Conservation (phyloP, 192 early-diverging fungal genomes). For the Gigaspora rosea region DNA sequence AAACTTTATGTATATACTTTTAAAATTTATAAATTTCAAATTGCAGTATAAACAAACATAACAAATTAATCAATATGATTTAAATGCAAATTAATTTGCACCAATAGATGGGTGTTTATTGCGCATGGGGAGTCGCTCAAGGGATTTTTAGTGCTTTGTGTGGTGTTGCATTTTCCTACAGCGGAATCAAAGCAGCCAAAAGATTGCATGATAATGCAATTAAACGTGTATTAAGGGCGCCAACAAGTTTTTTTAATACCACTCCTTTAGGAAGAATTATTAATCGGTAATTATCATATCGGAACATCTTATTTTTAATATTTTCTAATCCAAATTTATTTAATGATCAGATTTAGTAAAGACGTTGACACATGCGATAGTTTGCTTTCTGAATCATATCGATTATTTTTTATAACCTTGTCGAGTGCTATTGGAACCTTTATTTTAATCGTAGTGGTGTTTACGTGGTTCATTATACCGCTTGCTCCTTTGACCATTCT, state of each 20-base stretch:
- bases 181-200: conserved; percentile 60
- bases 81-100: neutral
- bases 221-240: conserved; percentile 66
- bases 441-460: conserved; percentile 58
- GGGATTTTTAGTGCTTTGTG: conserved; percentile 54
- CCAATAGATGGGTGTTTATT: conserved; percentile 70
- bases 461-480: conserved; percentile 73
- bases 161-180: conserved; percentile 62
- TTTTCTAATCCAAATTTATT: conserved; percentile 69
- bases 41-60: neutral
- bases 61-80: neutral
- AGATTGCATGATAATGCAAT: conserved; percentile 72
- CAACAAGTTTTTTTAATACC: conserved; percentile 78
- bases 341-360: conserved; percentile 70
- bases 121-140: conserved; percentile 64
- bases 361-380: conserved; percentile 64
- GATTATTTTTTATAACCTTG: conserved; percentile 66
- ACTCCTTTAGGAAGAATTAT: conserved; percentile 76
- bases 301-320: too few relatives aligned
- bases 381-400: conserved; percentile 62
- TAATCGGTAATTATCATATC: conserved; percentile 46
- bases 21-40: neutral
- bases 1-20: too few relatives aligned
- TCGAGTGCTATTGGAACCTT: conserved; percentile 61
- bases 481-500: conserved; percentile 70